Percentiles rank a stretch among this genome's conserved stretches.
phyloP scores from a whole-genome alignment of 495 filamentous ascomycete species.

The Neurospora intermedia region DNA sequence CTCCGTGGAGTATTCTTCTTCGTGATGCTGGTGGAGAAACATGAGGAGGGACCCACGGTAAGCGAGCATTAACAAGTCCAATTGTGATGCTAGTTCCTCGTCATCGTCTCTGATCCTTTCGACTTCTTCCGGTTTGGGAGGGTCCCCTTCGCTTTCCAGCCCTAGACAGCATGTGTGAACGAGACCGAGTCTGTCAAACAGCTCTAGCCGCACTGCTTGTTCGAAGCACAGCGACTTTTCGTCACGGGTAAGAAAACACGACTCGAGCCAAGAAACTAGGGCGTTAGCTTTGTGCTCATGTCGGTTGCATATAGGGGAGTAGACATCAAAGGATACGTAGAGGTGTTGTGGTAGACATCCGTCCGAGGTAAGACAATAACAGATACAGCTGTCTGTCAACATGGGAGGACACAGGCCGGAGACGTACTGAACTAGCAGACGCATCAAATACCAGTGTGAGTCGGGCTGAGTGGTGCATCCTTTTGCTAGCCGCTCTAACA shows the following conservation, averaged over 20 bases:
- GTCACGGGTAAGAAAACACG: background rate
- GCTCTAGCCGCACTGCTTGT: background rate
- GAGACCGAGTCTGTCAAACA: background rate
- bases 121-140: background rate
- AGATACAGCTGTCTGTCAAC: background rate
- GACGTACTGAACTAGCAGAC: background rate
- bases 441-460: background rate
- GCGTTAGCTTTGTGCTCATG: background rate
- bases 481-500: background rate
- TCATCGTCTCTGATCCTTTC: background rate
- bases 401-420: background rate
- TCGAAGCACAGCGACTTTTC: background rate
- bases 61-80: background rate
- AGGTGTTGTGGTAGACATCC: background rate
- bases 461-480: background rate
- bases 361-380: background rate
- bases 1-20: background rate
- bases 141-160: background rate
- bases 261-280: background rate
- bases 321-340: background rate
- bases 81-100: background rate
- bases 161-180: background rate
- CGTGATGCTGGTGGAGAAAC: background rate
- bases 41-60: background rate
- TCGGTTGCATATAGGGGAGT: accelerated